phyloP scores from a whole-genome alignment of 1,284 basidiomycete species.

The Cryptococcus deneoformans region DNA sequence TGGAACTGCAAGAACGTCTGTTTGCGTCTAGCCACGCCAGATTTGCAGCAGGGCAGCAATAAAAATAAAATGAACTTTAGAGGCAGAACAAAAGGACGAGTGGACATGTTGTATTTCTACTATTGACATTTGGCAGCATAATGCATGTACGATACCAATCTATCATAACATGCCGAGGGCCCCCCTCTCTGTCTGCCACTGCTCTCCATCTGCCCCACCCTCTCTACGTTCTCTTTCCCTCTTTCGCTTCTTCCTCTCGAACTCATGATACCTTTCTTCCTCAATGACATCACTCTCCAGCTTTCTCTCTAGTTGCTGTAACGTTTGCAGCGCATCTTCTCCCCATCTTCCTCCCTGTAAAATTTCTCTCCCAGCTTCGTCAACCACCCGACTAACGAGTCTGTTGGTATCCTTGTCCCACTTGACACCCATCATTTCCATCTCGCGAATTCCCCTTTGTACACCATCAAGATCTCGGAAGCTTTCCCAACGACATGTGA shows the following conservation, averaged over 20 bases:
- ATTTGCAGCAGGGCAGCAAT: conserved; percentile 47
- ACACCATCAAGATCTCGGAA: conserved; percentile 76
- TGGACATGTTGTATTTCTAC: neutral
- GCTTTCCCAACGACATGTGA: conserved; percentile 72
- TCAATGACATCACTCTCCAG: conserved; percentile 20
- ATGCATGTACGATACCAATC: no score
- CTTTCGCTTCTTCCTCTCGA: conserved; percentile 7
- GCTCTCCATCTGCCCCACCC: conserved; percentile 6
- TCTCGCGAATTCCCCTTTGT: conserved; percentile 66
- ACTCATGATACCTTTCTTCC: conserved; percentile 18
- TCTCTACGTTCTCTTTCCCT: conserved; percentile 13
- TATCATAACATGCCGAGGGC: no score
- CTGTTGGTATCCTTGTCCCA: conserved; percentile 61
- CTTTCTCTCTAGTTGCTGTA: conserved; percentile 15
- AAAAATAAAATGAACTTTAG: neutral
- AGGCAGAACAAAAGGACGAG: neutral
- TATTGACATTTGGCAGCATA: no score
- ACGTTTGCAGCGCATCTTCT: conserved; percentile 14
- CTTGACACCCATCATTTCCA: conserved; percentile 71
- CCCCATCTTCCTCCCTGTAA: conserved; percentile 11
- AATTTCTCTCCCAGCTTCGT: conserved; percentile 51
- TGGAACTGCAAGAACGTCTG: conserved; percentile 81
- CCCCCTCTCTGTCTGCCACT: no score
- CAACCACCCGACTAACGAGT: conserved; percentile 64
- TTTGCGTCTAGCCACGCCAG: conserved; percentile 77